Conservation (phyloP, 2,329 filamentous ascomycete genomes). For the Arthrobotrys pseudoclavata region DNA sequence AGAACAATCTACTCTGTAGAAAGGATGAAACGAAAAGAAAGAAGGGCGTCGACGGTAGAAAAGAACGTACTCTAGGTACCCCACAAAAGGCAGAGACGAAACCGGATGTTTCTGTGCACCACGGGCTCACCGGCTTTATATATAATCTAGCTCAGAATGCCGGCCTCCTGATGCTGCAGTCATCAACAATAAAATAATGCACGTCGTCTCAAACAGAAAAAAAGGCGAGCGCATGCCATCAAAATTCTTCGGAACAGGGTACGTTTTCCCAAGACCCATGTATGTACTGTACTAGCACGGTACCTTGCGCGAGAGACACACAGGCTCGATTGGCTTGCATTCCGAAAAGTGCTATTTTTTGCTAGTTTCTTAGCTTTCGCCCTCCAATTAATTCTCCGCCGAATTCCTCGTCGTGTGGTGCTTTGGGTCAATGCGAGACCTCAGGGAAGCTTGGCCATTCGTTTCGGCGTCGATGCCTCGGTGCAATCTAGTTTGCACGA, state of each 20-base stretch:
- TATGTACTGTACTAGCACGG: neutral
- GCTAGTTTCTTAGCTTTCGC: conserved; percentile 4
- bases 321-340: conserved; percentile 25
- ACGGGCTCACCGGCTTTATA: conserved; percentile 43
- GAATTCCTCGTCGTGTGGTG: conserved; percentile 10
- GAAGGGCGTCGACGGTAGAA: conserved; percentile 21
- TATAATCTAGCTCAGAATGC: conserved; percentile 17
- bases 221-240: conserved; percentile 44
- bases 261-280: conserved; percentile 23
- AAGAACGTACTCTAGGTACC: conserved; percentile 36
- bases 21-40: conserved; percentile 29
- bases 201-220: conserved; percentile 41
- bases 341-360: conserved; percentile 48
- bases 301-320: conserved; percentile 25
- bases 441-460: conserved; percentile 29
- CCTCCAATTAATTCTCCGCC: conserved; percentile 43
- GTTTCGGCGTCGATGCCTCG: neutral
- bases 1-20: conserved; percentile 50
- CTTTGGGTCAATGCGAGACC: conserved; percentile 22
- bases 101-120: conserved; percentile 21
- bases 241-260: conserved; percentile 44
- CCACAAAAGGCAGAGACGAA: conserved; percentile 31
- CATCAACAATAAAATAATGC: conserved; percentile 8
- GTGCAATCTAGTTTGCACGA: conserved; percentile 9
- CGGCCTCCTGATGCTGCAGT: neutral